These are phyloP conservation scores for Trichoderma lentiforme DNA, from an alignment of 2,329 filamentous ascomycete species.

Conservation along the genomic window DNA sequence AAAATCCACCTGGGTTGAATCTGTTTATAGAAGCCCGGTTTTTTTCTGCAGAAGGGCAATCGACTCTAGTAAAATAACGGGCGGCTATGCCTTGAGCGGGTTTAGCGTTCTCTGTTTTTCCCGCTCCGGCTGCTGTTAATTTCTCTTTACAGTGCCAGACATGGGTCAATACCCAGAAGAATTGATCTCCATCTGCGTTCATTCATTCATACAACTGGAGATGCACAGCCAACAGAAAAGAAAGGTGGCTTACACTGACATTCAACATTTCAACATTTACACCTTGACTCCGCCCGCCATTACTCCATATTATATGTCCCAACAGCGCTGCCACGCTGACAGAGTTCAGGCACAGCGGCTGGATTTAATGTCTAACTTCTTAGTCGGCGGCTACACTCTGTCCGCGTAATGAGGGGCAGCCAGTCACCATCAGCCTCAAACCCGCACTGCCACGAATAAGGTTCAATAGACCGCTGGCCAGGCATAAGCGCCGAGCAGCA, in stretches of 20 bases:
- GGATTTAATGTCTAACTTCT: background rate
- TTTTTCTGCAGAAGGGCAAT: background rate
- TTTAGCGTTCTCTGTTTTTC: background rate
- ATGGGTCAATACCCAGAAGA: background rate
- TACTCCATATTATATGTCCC: too few relatives aligned
- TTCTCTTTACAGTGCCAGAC: background rate
- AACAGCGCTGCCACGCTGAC: background rate
- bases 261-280: background rate
- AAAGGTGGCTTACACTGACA: background rate
- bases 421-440: background rate
- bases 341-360: background rate
- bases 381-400: background rate
- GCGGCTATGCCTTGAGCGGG: background rate
- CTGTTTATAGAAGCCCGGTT: conserved; percentile 10
- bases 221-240: background rate
- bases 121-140: background rate
- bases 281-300: too few relatives aligned
- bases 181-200: too few relatives aligned
- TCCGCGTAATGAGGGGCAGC: background rate
- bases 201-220: too few relatives aligned
- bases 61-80: background rate
- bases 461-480: background rate
- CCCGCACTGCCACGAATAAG: conserved; percentile 1
- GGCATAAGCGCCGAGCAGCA: conserved; percentile 10
- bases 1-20: background rate